A percentile compares a stretch with the other conserved stretches of the same genome.
phyloP scores from a whole-genome alignment of 441 rosid species.

The Croton setiger region DNA sequence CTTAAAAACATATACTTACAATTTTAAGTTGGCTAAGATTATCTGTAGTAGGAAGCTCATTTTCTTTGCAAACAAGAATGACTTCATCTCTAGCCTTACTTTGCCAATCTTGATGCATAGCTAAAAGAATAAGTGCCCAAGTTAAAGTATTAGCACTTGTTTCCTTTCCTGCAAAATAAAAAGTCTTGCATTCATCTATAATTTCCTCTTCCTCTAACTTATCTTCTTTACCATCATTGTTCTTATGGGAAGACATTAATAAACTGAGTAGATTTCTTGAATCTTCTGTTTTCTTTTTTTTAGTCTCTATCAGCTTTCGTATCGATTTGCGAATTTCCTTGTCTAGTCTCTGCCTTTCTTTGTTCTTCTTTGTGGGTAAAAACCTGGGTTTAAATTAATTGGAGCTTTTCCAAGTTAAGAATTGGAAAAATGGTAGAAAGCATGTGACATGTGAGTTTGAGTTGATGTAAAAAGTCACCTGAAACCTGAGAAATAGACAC shows the following conservation, averaged over 20 bases:
- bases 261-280: slow-evolving; percentile 50
- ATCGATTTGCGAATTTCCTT: slow-evolving; percentile 57
- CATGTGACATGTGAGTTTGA: not conserved
- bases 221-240: slow-evolving; percentile 51
- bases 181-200: slow-evolving; percentile 66
- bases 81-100: slow-evolving; percentile 68
- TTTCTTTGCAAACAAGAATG: slow-evolving; percentile 24
- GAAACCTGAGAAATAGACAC: slow-evolving; percentile 61
- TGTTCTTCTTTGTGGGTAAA: slow-evolving; percentile 71
- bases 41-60: slow-evolving; percentile 35
- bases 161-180: slow-evolving; percentile 55
- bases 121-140: slow-evolving; percentile 57
- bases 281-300: slow-evolving; percentile 14
- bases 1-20: slow-evolving; percentile 35
- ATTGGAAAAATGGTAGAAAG: too few relatives aligned
- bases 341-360: slow-evolving; percentile 57
- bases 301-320: slow-evolving; percentile 37
- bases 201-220: slow-evolving; percentile 55
- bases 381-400: slow-evolving; percentile 37
- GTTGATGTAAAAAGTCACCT: not conserved
- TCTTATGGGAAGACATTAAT: slow-evolving; percentile 45
- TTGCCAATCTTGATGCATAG: slow-evolving; percentile 83
- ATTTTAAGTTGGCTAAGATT: slow-evolving; percentile 52
- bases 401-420: not conserved
- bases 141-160: slow-evolving; percentile 66